A percentile compares a stretch with the other conserved stretches of the same genome.
Conservation (phyloP, 139 green algal species). For the Eudorina sp. region DNA sequence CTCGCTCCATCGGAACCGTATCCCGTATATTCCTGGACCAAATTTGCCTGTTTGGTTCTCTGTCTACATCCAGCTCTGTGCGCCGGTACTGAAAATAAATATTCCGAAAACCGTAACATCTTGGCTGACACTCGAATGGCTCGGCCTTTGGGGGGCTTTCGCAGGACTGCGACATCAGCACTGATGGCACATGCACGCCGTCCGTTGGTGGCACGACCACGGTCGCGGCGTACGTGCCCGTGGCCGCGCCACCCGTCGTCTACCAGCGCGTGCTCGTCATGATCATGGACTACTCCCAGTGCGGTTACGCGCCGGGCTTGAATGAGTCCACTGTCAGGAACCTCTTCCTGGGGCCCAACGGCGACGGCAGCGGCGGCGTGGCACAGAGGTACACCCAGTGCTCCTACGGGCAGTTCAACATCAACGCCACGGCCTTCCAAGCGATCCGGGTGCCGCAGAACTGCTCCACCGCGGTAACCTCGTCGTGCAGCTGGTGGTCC, state of each 20-base stretch:
- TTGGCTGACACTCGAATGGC: no score
- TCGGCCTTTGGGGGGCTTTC: neutral
- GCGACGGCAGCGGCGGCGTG: neutral
- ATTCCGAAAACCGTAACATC: no score
- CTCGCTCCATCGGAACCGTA: no score
- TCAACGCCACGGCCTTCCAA: neutral
- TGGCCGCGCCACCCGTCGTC: neutral
- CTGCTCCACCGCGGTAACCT: neutral
- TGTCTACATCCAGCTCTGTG: no score
- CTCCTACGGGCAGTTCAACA: conserved; percentile 7
- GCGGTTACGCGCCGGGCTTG: neutral
- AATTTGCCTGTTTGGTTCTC: no score
- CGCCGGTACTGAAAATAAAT: no score
- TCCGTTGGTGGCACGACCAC: no score
- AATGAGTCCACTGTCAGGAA: neutral
- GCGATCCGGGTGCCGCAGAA: neutral
- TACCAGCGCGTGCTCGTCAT: neutral
- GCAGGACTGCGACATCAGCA: neutral
- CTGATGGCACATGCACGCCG: neutral
- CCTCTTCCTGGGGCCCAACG: neutral
- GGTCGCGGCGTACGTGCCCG: neutral
- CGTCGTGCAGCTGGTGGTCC: neutral
- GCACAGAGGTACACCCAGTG: neutral
- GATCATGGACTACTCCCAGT: neutral
- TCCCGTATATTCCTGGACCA: no score